Base-by-base conservation (phyloP, 1,284 basidiomycete species). In the Paramarasmius palmivorus region DNA sequence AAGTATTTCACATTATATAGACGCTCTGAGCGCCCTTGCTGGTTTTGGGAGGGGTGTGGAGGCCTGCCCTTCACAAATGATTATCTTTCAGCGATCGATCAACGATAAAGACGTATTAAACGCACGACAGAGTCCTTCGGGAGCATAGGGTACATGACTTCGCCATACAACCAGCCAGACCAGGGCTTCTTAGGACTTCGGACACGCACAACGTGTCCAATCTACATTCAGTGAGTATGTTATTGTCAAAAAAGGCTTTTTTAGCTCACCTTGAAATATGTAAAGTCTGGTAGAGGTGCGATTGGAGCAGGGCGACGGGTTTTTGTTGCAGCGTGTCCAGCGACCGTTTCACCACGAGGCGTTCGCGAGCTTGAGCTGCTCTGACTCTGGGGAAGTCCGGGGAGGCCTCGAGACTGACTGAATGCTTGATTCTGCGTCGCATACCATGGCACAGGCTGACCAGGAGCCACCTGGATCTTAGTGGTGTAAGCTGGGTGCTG, bases 401-500 rank as follows among this genome's bases (percentile, higher is more conserved):
- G 34, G 34, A 14, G 35, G 22, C 34, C 17, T 4, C n/a, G n/a
- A 23, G n/a, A 14, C 2, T 19, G 14, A 49, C 29, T 35, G 39
- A 32, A 26, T n/a, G 20, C 25, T 9, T 44, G 20, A 7, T 20
- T 12, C 19, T 49, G 38, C 19, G 47, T 29, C 10, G 14, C 23
- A 22, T 49, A 44, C 48, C 53, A 54, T 3, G 53, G 48, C 14
- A 23, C 41, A 10, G 46, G 53, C 19, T 34, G 46, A 14, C 34
- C 38, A 14, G 39, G 29, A 8, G 12, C 34, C 22, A 35, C 39
- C 9, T 29, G 32, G 8, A 44, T 12, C 15, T 49, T 54, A 8
- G 17, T 34, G n/a, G 53, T 45, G 32, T 54, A 53, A 7, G 52
- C 45, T 2, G 52, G 53, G 20, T 54, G 53, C 14, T 54, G 40